Conservation (phyloP, 768 basidiomycete species). For the Xerocomellus amylosporus region DNA sequence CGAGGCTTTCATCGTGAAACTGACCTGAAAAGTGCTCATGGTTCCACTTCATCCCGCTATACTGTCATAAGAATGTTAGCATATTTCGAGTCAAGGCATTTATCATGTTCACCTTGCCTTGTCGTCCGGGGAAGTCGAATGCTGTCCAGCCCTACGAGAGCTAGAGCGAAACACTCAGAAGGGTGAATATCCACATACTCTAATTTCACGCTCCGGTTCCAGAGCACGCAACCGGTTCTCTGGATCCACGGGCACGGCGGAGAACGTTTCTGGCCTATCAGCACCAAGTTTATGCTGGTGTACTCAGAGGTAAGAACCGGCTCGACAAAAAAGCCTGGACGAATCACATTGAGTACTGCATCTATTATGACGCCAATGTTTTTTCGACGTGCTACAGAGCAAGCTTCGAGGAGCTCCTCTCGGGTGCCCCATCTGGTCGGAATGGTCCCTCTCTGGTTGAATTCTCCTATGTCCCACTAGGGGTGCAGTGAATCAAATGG, state of each 20-base stretch:
- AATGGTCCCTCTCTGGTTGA: constrained; percentile 67
- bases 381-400: constrained; percentile 60
- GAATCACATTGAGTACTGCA: constrained; percentile 80
- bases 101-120: constrained; percentile 52
- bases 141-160: constrained; percentile 72
- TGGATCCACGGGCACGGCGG: constrained; percentile 67
- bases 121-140: constrained; percentile 79
- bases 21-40: constrained; percentile 78
- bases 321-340: not conserved
- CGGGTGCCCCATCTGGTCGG: constrained; percentile 86
- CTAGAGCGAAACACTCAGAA: not conserved
- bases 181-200: constrained; percentile 41
- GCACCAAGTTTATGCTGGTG: constrained; percentile 80
- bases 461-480: constrained; percentile 88
- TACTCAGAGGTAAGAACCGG: constrained; percentile 6
- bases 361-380: constrained; percentile 80
- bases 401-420: constrained; percentile 71
- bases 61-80: constrained; percentile 39
- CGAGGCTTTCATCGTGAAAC: not conserved
- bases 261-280: constrained; percentile 68
- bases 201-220: constrained; percentile 61
- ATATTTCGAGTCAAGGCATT: constrained; percentile 7
- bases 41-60: constrained; percentile 70
- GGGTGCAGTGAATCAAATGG: not conserved
- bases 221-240: constrained; percentile 61